Conservation (phyloP, 148 eudicot genomes). For the Nepenthes mirabilis region DNA sequence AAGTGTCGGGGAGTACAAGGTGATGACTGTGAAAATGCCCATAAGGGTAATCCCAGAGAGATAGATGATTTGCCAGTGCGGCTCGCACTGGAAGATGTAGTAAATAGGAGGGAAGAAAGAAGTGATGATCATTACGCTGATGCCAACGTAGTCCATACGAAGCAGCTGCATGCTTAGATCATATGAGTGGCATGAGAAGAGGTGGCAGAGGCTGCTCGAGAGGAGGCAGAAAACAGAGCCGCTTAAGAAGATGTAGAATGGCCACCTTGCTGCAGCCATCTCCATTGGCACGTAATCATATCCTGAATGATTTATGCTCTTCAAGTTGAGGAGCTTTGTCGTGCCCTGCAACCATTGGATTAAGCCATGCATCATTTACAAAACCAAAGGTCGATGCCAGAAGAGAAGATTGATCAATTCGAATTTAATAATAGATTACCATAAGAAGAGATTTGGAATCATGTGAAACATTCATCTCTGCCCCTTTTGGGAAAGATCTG, state of each 20-base stretch:
- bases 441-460: conserved; percentile 27
- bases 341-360: conserved; percentile 25
- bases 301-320: conserved; percentile 15
- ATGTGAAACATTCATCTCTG: conserved; percentile 36
- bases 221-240: conserved; percentile 95
- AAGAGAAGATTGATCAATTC: neutral
- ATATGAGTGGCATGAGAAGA: conserved; percentile 80
- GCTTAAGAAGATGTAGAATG: conserved; percentile 66
- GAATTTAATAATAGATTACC: conserved; percentile 18
- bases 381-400: too few relatives aligned
- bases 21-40: conserved; percentile 50
- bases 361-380: neutral
- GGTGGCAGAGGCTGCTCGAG: conserved; percentile 86
- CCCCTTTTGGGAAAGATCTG: conserved; percentile 42
- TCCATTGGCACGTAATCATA: neutral
- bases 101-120: conserved; percentile 93
- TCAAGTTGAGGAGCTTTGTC: conserved; percentile 31
- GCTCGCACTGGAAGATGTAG: conserved; percentile 86
- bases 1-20: conserved; percentile 55
- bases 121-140: conserved; percentile 82
- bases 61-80: conserved; percentile 68
- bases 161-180: conserved; percentile 35
- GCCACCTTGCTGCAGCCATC: conserved; percentile 47
- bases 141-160: conserved; percentile 76
- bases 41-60: conserved; percentile 47